Evolutionary conservation across 306 rosid genomes (phyloP), one percentile per base, ranked within the genome.

Genomic region (Medicago lupulina): DNA sequence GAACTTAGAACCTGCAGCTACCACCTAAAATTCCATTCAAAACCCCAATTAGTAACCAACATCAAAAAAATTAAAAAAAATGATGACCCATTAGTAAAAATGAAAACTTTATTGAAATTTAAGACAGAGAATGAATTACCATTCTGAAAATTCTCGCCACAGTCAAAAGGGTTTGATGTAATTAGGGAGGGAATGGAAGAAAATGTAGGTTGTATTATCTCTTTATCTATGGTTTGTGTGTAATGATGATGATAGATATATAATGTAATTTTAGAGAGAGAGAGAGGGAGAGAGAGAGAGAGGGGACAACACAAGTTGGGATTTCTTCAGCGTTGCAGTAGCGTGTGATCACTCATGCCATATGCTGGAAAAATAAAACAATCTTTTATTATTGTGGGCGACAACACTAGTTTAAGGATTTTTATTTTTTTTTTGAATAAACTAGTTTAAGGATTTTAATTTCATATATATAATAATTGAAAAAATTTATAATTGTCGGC

Each of bases 81-180:
- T 58, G 16, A 71, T 16, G 38, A 65, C 25, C 62, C 6, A 15
- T 3, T n/a, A 43, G 14, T 51, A 62, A 46, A 65, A 49, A 71
- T 17, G 1, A 9, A 14, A 71, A 60, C 14, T 15, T 63, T 58
- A 31, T 28, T 1, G 39, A 8, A 59, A 55, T 12, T 6, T 8
- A 5, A 76, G 66, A 46, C 58, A 44, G 8, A 63, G 19, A 16
- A 44, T 36, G 43, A 67, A 59, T 4, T 43, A 87, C 91, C 91
- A 85, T 87, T 80, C 75, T 87, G 23, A 75, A 79, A 39, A 84
- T 50, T 80, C 72, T 87, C 68, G 85, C 88, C 83, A 81, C 79
- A 39, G 62, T 43, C 14, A 38, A 73, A 58, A 53, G 55, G 53
- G 58, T 36, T 54, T 46, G 6, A 28, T 28, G 31, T 28, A 28